Percentiles rank a stretch among this genome's conserved stretches.
phyloP scores from a whole-genome alignment of 1,284 basidiomycete species.

The Baeospora myosura region DNA sequence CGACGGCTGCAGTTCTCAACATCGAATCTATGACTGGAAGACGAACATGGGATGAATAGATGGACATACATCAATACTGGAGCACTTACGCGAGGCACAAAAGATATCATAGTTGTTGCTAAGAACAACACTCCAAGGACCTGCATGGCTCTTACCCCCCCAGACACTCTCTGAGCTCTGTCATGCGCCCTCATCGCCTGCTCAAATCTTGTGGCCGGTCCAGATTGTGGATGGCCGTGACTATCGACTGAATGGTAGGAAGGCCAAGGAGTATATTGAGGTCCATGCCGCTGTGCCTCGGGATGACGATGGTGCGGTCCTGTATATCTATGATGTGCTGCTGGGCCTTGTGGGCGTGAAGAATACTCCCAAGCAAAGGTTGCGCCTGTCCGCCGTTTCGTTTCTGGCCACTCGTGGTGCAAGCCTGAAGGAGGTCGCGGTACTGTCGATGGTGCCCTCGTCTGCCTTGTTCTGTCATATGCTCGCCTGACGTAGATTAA shows the following conservation, averaged over 20 bases:
- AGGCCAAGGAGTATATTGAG: constrained; percentile 1
- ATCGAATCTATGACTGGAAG: too few relatives aligned
- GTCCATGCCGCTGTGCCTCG: not conserved
- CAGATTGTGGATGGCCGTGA: not conserved
- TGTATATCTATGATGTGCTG: too few relatives aligned
- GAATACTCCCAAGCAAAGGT: constrained; percentile 10
- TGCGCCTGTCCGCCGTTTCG: constrained; percentile 9
- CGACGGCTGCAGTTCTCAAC: too few relatives aligned
- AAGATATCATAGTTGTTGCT: not conserved
- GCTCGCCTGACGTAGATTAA: constrained; percentile 10
- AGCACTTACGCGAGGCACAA: not conserved
- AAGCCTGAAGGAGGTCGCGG: constrained; percentile 1
- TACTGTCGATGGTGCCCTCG: constrained; percentile 5
- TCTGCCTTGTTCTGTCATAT: constrained; percentile 12
- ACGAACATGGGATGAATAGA: too few relatives aligned
- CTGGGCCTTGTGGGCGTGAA: not conserved
- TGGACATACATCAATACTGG: too few relatives aligned
- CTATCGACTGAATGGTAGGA: not conserved
- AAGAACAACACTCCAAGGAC: constrained; percentile 3
- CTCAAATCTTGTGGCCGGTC: constrained; percentile 3
- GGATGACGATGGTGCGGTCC: not conserved
- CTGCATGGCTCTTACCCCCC: constrained; percentile 10
- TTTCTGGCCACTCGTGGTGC: constrained; percentile 8
- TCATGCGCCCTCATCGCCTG: constrained; percentile 9
- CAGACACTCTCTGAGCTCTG: constrained; percentile 8